phyloP scores from a whole-genome alignment of 208 protist genomes.

The Leishmania arabica region DNA sequence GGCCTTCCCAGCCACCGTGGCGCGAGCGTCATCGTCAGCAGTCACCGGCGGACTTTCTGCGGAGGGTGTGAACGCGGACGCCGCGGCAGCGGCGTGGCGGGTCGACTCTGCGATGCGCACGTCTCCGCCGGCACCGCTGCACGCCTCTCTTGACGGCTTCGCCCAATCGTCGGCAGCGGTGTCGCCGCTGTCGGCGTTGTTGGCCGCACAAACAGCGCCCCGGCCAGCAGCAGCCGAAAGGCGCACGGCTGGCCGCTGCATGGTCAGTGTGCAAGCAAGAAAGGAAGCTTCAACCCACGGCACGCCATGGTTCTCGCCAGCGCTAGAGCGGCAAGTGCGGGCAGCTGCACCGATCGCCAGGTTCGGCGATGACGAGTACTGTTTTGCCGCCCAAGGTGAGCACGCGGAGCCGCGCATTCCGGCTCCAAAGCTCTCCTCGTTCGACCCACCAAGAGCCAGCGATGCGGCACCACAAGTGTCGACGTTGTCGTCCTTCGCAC shows the following conservation, averaged over 20 bases:
- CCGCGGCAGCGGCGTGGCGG: neutral
- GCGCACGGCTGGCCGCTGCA: neutral
- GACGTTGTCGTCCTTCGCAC: neutral
- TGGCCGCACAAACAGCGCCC: neutral
- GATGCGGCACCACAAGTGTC: neutral
- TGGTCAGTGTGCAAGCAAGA: neutral
- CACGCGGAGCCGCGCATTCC: neutral
- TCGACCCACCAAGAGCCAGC: neutral
- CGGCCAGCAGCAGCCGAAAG: neutral
- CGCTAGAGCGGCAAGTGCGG: neutral
- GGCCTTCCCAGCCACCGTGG: neutral
- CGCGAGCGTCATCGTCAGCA: neutral
- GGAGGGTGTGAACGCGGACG: neutral
- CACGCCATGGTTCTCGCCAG: neutral
- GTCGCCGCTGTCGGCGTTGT: constrained; percentile 1
- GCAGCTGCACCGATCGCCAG: constrained; percentile 3
- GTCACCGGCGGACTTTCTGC: neutral
- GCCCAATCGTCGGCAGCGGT: neutral
- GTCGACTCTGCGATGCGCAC: neutral
- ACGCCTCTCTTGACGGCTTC: constrained; percentile 6
- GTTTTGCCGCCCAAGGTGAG: neutral
- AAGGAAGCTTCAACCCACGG: neutral
- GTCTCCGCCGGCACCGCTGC: constrained; percentile 11
- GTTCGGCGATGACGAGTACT: neutral
- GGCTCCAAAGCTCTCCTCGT: neutral